Evolutionary conservation across 2,329 filamentous ascomycete genomes (phyloP), one percentile per base, ranked within the genome.

Genomic region (Penicillium olsonii): DNA sequence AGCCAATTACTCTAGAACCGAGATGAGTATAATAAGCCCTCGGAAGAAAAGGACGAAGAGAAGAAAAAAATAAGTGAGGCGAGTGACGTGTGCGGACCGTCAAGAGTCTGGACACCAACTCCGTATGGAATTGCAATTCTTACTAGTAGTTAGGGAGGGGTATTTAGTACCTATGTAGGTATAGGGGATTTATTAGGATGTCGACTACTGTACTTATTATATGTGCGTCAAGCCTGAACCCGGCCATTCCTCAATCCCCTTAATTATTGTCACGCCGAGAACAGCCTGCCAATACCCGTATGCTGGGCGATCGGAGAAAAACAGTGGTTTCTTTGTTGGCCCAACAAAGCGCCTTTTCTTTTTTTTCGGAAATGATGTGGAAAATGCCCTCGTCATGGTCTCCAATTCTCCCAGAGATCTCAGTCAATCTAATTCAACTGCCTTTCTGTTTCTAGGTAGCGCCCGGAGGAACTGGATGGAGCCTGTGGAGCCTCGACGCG

Each of bases 381-480:
- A 17, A 9, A 38, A 24, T 38, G n/a, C 19, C 24, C n/a, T 43
- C 29, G 22, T 20, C 34, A 59, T 54, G 50, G 34, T 42, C n/a
- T 52, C 52, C n/a, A 46, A 54, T 6, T 6, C n/a, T 38, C 43
- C 37, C 22, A 59, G 56, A 42, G 37, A 55, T 31, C 50, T 69
- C 27, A 56, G 64, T 35, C 60, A 60, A 11, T 68, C 65, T 44
- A 75, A 75, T 58, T 66, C 65, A 39, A 75, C 73, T 12, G 68
- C 67, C 39, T 71, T 52, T 45, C 59, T 63, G 43, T 76, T 75
- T 54, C 54, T 76, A 19, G 72, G 71, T 40, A 60, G 66, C 41
- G 53, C 61, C 41, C 67, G 65, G 52, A 69, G 59, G 54, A 59
- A 70, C 41, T 75, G 73, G 73, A 75, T 75, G 70, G 47, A 15